A percentile compares a stretch with the other conserved stretches of the same genome.
Evolutionary conservation across 306 rosid genomes (phyloP).

Genomic region (Rubus idaeus): DNA sequence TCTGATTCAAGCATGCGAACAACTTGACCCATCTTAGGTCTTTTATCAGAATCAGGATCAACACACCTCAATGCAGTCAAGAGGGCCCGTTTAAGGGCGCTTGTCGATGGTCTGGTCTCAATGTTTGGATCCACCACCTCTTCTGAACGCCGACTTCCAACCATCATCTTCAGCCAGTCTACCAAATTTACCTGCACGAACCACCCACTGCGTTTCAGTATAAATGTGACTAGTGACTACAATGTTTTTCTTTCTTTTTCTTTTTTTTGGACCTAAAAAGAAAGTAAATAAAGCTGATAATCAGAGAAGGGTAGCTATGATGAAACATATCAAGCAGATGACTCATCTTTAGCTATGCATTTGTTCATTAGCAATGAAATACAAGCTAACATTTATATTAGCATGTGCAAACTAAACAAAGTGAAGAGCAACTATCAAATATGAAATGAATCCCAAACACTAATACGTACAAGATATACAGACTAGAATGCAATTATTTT

Average conservation of each 20-base stretch:
- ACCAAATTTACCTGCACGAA: conserved; percentile 82
- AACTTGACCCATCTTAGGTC: conserved; percentile 94
- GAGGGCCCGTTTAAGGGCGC: conserved; percentile 81
- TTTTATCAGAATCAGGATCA: conserved; percentile 79
- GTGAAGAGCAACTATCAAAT: not conserved
- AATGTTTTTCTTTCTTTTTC: not conserved
- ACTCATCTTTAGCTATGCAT: conserved; percentile 13
- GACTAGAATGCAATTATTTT: not conserved
- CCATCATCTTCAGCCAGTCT: conserved; percentile 97
- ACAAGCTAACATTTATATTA: conserved; percentile 4
- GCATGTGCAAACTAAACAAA: not conserved
- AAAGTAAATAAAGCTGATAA: not conserved
- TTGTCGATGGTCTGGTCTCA: conserved; percentile 80
- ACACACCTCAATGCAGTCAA: conserved; percentile 94
- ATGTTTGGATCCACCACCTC: conserved; percentile 92
- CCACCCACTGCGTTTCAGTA: conserved; percentile 19
- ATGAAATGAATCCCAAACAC: not conserved
- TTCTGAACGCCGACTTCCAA: conserved; percentile 79
- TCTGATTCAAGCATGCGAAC: conserved; percentile 94
- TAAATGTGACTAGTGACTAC: not conserved
- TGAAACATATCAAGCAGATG: not conserved
- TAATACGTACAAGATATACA: not conserved
- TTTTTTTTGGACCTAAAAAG: not conserved
- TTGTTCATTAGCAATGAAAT: not conserved
- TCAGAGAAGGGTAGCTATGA: too few species aligned